Evolutionary conservation across 2,329 filamentous ascomycete species (phyloP), one percentile per base, ranked within the genome.

Genomic region (Trichoderma breve): DNA sequence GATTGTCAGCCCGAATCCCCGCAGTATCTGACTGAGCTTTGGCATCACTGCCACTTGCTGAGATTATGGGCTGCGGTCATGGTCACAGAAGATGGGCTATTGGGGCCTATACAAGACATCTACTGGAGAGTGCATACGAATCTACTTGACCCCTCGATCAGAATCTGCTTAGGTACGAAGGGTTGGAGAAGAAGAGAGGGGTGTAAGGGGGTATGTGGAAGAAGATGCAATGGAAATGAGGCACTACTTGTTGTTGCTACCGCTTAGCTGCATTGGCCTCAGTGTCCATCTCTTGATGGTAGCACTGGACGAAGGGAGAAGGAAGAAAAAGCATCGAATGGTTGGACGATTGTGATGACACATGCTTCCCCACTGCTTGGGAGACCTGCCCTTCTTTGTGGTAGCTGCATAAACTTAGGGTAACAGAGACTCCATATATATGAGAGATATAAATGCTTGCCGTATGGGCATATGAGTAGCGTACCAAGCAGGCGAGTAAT

Each of bases 371-470:
- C 66, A 61, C 66, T 24, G 66, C 36, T 61, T 36, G 63, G 9
- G 30, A 55, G 63, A 26, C 63, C 28, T 66, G 63, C 63, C 63
- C 47, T 61, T 36, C n/a, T 69, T 24, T 61, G 26, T 21, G 32
- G 66, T 61, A 69, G 66, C 36, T 69, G 66, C 66, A 69, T 69
- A 51, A 57, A 67, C 62, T 26, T 51, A 64, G 39, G 62, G 47
- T 65, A 53, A 47, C 51, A n/a, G 39, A 51, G 18, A 47, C 26
- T 32, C 36, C 55, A 47, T 69, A 32, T 47, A 51, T 51, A 60
- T 69, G 66, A 61, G 66, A 69, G 66, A 69, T 69, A 69, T 69
- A 69, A 68, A 24, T 69, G 28, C 30, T 53, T 14, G 63, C 30
- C 30, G 39, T n/a, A 8, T 8, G 28, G 6, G 32, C 55, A 36